phyloP scores from a whole-genome alignment of 345 rosid genomes.

The Aquilaria yunnanensis region DNA sequence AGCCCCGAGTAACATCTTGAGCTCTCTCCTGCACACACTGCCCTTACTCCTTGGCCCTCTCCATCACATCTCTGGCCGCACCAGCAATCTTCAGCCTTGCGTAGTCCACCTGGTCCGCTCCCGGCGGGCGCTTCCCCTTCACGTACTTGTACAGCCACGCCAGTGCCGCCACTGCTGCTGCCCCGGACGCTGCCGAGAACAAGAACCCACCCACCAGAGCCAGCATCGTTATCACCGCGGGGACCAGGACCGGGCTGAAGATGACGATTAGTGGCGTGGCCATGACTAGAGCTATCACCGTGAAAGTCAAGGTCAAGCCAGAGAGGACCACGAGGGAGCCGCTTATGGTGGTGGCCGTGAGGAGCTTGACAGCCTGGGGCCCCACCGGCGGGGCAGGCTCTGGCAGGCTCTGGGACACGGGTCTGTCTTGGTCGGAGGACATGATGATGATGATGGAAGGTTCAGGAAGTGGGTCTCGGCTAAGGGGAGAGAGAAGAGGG shows the following conservation, averaged over 20 bases:
- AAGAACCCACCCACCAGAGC: slow-evolving; percentile 35
- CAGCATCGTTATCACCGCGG: slow-evolving; percentile 33
- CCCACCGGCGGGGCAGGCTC: slow-evolving; percentile 31
- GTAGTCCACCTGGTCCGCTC: slow-evolving; percentile 53
- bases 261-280: slow-evolving; percentile 56
- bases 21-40: slow-evolving; percentile 43
- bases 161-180: slow-evolving; percentile 42
- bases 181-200: slow-evolving; percentile 50
- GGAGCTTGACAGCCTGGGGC: slow-evolving; percentile 34
- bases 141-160: slow-evolving; percentile 62
- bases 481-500: background rate
- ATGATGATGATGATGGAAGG: slow-evolving; percentile 19
- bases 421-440: slow-evolving; percentile 15
- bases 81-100: slow-evolving; percentile 30
- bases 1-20: slow-evolving; percentile 24
- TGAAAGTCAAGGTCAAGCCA: slow-evolving; percentile 46
- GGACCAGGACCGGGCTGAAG: slow-evolving; percentile 59
- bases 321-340: slow-evolving; percentile 32
- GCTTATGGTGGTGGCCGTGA: slow-evolving; percentile 44
- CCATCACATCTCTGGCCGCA: slow-evolving; percentile 32
- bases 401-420: slow-evolving; percentile 14
- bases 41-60: slow-evolving; percentile 51
- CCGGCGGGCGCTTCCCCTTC: slow-evolving; percentile 55
- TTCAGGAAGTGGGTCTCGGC: background rate
- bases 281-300: slow-evolving; percentile 42